Evolutionary conservation across 495 filamentous ascomycete genomes (phyloP).

Genomic region (Annulohypoxylon bovei): DNA sequence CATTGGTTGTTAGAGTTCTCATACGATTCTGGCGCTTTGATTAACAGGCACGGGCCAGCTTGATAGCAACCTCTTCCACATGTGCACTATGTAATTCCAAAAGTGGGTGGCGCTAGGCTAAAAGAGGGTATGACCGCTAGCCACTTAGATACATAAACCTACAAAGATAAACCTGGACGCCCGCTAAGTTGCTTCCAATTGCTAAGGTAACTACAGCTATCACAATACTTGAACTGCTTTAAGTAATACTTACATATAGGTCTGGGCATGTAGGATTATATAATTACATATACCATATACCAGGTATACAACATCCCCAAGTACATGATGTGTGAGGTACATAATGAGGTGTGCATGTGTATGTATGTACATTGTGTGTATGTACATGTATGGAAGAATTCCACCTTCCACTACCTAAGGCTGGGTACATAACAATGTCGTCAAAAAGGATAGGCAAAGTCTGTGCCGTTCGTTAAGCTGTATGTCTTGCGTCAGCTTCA

Average conservation of each 20-base stretch:
- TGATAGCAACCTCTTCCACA: constrained; percentile 8
- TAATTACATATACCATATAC: too few species aligned
- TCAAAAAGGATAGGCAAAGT: constrained; percentile 1
- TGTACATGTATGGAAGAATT: too few species aligned
- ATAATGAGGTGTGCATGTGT: too few species aligned
- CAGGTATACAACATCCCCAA: too few species aligned
- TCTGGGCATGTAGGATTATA: too few species aligned
- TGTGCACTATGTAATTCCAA: constrained; percentile 35
- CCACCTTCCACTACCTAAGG: too few species aligned
- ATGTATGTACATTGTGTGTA: too few species aligned
- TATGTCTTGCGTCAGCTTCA: constrained; percentile 32
- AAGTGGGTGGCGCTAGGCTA: constrained; percentile 22
- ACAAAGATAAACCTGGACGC: neutral
- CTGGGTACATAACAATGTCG: too few species aligned
- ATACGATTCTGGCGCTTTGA: constrained; percentile 32
- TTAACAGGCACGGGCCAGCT: constrained; percentile 41
- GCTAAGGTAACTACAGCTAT: neutral
- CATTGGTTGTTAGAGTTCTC: constrained; percentile 41
- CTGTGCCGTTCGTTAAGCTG: constrained; percentile 5
- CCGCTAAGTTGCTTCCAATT: neutral
- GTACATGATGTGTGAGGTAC: too few species aligned
- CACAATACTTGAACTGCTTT: neutral
- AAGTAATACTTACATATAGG: neutral
- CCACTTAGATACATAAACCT: constrained; percentile 16
- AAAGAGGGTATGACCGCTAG: constrained; percentile 15